Evolutionary conservation across 2,329 filamentous ascomycete genomes (phyloP).

Genomic region (Alternaria triticina): DNA sequence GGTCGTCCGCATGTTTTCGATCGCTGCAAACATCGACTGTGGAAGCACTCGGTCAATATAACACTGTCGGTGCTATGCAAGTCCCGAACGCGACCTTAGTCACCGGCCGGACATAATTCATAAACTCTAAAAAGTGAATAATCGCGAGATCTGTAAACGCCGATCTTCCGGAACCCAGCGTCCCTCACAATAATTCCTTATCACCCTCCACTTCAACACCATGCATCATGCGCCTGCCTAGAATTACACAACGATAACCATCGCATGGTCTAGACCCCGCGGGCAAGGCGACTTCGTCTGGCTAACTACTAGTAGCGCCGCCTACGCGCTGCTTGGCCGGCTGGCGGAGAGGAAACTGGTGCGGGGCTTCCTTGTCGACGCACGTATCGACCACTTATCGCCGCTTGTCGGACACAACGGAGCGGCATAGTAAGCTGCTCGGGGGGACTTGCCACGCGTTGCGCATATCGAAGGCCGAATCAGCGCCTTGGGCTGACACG

Average conservation of each 20-base stretch:
- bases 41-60: not conserved
- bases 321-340: conserved; percentile 25
- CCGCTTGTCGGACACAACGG: conserved; percentile 15
- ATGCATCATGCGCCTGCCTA: conserved; percentile 18
- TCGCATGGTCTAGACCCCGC: conserved; percentile 28
- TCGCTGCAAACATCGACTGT: conserved; percentile 1
- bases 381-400: conserved; percentile 26
- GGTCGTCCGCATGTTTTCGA: not conserved
- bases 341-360: conserved; percentile 25
- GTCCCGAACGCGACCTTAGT: conserved; percentile 6
- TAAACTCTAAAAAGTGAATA: not conserved
- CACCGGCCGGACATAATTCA: not conserved
- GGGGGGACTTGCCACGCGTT: conserved; percentile 32
- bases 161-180: conserved; percentile 16
- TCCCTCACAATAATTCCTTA: conserved; percentile 2
- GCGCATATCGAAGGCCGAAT: conserved; percentile 21
- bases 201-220: conserved; percentile 17
- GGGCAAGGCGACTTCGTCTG: conserved; percentile 10
- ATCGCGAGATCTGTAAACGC: conserved; percentile 11
- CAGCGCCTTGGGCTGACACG: conserved; percentile 17
- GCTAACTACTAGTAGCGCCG: conserved; percentile 7
- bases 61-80: conserved; percentile 6
- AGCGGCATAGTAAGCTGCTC: conserved; percentile 21
- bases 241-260: conserved; percentile 18
- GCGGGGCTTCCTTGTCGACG: conserved; percentile 15